These are phyloP conservation scores for Rubus idaeus DNA, from an alignment of 306 rosid genomes.

Conservation along the genomic window DNA sequence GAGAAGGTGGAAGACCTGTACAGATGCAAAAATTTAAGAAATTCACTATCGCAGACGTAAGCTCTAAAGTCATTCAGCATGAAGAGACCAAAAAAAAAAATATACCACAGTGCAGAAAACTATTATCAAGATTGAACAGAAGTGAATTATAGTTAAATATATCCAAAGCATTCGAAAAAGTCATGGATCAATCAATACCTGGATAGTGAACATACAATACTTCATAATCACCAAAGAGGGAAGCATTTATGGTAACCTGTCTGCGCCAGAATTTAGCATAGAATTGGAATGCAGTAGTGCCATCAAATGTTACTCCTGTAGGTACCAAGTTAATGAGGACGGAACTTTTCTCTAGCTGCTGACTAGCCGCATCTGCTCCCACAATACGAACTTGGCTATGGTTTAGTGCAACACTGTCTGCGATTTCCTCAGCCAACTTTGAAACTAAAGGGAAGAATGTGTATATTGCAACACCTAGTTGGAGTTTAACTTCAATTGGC, in stretches of 20 bases:
- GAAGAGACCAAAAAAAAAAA: neutral
- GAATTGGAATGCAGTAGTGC: constrained; percentile 52
- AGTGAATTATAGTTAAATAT: neutral
- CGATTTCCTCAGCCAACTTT: constrained; percentile 74
- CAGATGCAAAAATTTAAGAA: constrained; percentile 22
- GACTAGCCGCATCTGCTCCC: constrained; percentile 85
- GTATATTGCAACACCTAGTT: constrained; percentile 59
- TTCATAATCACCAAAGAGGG: constrained; percentile 73
- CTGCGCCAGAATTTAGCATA: constrained; percentile 72
- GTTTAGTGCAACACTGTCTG: constrained; percentile 63
- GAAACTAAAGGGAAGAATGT: constrained; percentile 73
- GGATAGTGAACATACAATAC: constrained; percentile 76
- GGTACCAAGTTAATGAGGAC: constrained; percentile 84
- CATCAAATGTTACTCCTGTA: constrained; percentile 57
- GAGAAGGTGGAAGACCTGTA: constrained; percentile 98
- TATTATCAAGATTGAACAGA: neutral
- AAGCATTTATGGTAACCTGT: constrained; percentile 55
- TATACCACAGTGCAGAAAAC: constrained; percentile 2
- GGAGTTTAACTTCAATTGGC: constrained; percentile 84
- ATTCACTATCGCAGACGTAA: constrained; percentile 13
- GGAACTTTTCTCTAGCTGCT: constrained; percentile 69
- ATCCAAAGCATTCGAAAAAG: neutral
- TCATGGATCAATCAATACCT: constrained; percentile 47
- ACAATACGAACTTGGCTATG: constrained; percentile 84
- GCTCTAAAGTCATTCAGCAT: constrained; percentile 18